These are phyloP conservation scores for Tympanopsis confertula DNA, from an alignment of 2,329 filamentous ascomycete species.

Conservation along the genomic window DNA sequence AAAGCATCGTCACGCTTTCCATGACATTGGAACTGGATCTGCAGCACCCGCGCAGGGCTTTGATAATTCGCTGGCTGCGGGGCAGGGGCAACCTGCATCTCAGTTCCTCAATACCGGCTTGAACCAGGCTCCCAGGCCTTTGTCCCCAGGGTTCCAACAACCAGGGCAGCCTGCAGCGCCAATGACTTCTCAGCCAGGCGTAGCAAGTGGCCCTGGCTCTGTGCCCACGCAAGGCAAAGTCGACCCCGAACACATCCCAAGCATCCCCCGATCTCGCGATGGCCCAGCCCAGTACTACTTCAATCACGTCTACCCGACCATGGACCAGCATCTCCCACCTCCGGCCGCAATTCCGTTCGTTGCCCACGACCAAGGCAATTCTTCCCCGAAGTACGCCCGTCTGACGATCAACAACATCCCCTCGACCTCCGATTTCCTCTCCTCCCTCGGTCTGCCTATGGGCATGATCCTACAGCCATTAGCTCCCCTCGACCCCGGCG, in stretches of 20 bases:
- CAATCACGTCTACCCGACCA: constrained; percentile 81
- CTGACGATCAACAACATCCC: constrained; percentile 92
- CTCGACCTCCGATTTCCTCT: constrained; percentile 65
- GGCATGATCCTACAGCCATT: constrained; percentile 83
- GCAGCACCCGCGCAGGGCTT: constrained; percentile 54
- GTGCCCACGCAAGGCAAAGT: constrained; percentile 53
- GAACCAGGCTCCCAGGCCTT: neutral
- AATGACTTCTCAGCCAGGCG: constrained; percentile 21
- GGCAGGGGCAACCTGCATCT: constrained; percentile 35
- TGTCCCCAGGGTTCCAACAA: too few species aligned
- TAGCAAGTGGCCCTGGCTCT: constrained; percentile 32
- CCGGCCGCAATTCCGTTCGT: constrained; percentile 82
- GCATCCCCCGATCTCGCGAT: constrained; percentile 77
- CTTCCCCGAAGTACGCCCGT: constrained; percentile 85
- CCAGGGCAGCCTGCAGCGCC: constrained; percentile 9
- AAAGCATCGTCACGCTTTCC: constrained; percentile 89
- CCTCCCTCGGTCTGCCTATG: constrained; percentile 71
- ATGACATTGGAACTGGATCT: constrained; percentile 57
- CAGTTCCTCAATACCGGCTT: constrained; percentile 1
- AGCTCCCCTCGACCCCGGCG: constrained; percentile 70
- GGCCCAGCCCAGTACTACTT: constrained; percentile 72
- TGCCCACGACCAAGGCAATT: constrained; percentile 90
- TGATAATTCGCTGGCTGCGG: constrained; percentile 52
- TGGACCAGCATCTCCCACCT: constrained; percentile 85
- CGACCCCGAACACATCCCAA: constrained; percentile 85